Evolutionary conservation across 305 asterid species (phyloP).

Genomic region (Fraxinus baroniana): DNA sequence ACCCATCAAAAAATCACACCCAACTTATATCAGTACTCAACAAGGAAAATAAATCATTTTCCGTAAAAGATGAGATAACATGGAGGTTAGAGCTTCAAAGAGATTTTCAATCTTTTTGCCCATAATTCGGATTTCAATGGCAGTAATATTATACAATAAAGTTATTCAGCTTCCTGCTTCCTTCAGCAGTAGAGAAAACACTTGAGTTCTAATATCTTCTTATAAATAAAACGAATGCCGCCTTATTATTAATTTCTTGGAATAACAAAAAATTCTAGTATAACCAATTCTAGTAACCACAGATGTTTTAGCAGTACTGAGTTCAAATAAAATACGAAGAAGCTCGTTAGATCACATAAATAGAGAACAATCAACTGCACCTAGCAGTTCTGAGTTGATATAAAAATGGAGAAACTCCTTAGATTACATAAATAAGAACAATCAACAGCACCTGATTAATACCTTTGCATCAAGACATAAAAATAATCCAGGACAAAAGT

Average conservation of each 20-base stretch:
- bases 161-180: not conserved
- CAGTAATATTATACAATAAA: not conserved
- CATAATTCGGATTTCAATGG: not conserved
- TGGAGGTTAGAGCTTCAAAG: not conserved
- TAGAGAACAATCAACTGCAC: not conserved
- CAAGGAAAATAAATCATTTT: not conserved
- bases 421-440: not conserved
- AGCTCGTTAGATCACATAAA: not conserved
- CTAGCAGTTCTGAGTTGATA: not conserved
- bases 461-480: not conserved
- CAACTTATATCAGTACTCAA: not conserved
- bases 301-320: not conserved
- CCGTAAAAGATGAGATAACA: not conserved
- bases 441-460: not conserved
- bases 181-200: not conserved
- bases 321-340: not conserved
- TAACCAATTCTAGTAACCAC: not conserved
- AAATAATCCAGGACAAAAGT: not conserved
- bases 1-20: not conserved
- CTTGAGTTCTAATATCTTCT: not conserved
- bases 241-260: not conserved
- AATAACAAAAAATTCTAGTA: not conserved
- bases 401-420: not conserved
- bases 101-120: not conserved
- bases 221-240: not conserved